phyloP scores from a whole-genome alignment of 2,329 filamentous ascomycete species.

The Didymella sp. region DNA sequence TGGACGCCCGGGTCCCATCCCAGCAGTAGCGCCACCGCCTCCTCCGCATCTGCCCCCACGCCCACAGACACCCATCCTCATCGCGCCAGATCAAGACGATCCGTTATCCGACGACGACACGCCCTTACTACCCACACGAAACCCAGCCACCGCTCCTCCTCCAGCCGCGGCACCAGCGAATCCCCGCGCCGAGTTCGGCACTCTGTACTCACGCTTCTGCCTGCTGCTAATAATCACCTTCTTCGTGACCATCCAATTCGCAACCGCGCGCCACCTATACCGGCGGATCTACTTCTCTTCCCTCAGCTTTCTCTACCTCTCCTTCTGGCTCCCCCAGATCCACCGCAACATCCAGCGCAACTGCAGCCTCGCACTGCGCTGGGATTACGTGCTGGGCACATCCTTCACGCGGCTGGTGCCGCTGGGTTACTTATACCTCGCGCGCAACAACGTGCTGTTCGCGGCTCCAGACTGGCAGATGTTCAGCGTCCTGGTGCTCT shows the following conservation, averaged over 20 bases:
- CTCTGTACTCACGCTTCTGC: constrained; percentile 69
- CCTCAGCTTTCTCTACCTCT: constrained; percentile 78
- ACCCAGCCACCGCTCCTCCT: constrained; percentile 32
- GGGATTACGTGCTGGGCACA: constrained; percentile 88
- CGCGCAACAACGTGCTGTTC: constrained; percentile 80
- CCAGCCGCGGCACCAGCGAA: constrained; percentile 25
- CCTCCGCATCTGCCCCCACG: constrained; percentile 1
- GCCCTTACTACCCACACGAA: constrained; percentile 29
- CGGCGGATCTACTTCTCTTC: constrained; percentile 65
- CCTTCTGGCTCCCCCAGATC: constrained; percentile 92
- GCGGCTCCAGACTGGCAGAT: constrained; percentile 70
- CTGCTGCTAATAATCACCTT: constrained; percentile 64
- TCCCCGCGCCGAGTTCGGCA: constrained; percentile 58
- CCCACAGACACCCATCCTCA: constrained; percentile 63
- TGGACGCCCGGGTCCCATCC: constrained; percentile 19
- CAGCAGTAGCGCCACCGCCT: not conserved
- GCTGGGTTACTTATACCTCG: constrained; percentile 84
- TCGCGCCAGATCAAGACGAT: constrained; percentile 66
- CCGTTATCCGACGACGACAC: constrained; percentile 46
- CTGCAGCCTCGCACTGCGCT: constrained; percentile 87
- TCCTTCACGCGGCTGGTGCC: constrained; percentile 79
- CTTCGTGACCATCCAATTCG: constrained; percentile 66
- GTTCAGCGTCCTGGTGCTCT: constrained; percentile 70
- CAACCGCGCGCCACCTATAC: constrained; percentile 61
- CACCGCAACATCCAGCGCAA: constrained; percentile 88